These are phyloP conservation scores for Monosporozyma solicola DNA, from an alignment of 805 yeast species.

Conservation along the genomic window DNA sequence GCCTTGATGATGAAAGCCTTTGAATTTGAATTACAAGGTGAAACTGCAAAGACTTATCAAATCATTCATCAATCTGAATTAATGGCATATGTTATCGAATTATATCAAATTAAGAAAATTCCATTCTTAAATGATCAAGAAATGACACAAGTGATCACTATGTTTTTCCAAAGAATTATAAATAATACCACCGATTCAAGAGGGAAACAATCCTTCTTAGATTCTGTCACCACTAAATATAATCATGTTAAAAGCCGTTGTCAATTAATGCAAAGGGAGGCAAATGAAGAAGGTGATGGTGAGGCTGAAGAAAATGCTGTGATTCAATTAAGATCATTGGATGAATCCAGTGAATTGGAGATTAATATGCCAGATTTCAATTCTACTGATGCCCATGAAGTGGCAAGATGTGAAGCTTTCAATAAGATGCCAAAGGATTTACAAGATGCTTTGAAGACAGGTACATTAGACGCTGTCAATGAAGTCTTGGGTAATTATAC, in stretches of 20 bases:
- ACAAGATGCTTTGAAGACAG: conserved; percentile 68
- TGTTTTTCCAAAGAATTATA: conserved; percentile 59
- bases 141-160: conserved; percentile 40
- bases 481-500: conserved; percentile 66
- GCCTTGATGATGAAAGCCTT: conserved; percentile 89
- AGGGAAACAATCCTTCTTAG: conserved; percentile 58
- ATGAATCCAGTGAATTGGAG: conserved; percentile 66
- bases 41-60: conserved; percentile 39
- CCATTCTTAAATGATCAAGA: conserved; percentile 27
- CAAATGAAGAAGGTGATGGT: conserved; percentile 7
- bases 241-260: conserved; percentile 72
- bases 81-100: conserved; percentile 55
- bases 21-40: conserved; percentile 60
- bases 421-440: conserved; percentile 48
- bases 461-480: conserved; percentile 69
- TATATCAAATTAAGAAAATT: conserved; percentile 31
- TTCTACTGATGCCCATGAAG: conserved; percentile 37
- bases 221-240: conserved; percentile 67
- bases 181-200: conserved; percentile 35
- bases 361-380: conserved; percentile 61
- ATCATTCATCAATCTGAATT: conserved; percentile 75
- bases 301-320: conserved; percentile 54
- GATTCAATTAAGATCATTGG: conserved; percentile 82
- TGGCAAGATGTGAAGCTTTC: conserved; percentile 44
- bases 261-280: conserved; percentile 50